A percentile compares a stretch with the other conserved stretches of the same genome.
phyloP scores from a whole-genome alignment of 345 rosid species.

The Conringia planisiliqua region DNA sequence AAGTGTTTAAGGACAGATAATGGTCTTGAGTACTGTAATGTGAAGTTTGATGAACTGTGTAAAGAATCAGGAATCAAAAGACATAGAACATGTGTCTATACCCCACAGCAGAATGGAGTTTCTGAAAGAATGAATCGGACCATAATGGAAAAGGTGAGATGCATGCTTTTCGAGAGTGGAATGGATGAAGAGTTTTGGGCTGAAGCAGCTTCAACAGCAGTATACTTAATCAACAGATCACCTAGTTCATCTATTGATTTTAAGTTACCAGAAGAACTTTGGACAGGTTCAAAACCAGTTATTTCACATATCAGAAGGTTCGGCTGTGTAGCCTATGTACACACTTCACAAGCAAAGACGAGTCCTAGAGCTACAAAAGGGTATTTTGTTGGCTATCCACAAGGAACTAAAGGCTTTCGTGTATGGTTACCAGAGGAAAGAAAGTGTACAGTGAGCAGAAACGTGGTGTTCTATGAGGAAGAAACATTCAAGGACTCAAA shows the following conservation, averaged over 20 bases:
- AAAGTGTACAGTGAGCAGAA: no score
- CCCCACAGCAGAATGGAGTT: not conserved
- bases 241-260: not conserved
- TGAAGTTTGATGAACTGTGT: no score
- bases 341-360: not conserved
- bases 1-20: no score
- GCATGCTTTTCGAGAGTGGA: not conserved
- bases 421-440: not conserved
- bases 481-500: not conserved
- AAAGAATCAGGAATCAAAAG: not conserved
- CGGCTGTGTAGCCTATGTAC: not conserved
- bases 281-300: fast-evolving
- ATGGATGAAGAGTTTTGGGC: not conserved
- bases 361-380: not conserved
- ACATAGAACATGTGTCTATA: not conserved
- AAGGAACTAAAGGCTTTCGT: not conserved
- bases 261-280: not conserved
- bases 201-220: not conserved
- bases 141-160: not conserved
- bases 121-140: not conserved
- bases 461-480: not conserved
- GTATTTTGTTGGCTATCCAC: not conserved
- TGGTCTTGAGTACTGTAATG: not conserved
- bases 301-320: no score
- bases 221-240: not conserved